Conservation (phyloP, 1,284 basidiomycete genomes). For the Pseudozyma sp. region DNA sequence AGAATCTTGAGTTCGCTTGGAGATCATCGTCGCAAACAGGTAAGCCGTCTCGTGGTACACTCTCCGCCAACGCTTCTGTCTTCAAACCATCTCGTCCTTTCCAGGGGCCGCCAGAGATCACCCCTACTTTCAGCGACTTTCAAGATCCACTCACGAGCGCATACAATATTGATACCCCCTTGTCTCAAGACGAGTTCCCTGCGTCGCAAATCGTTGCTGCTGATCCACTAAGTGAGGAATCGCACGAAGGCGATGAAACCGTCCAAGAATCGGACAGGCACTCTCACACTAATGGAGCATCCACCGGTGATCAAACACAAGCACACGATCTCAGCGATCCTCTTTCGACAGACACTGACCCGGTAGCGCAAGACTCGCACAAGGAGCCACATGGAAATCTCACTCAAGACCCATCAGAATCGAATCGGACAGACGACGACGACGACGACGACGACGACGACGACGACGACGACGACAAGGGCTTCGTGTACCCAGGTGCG, state of each 20-base stretch:
- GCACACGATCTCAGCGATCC: no score
- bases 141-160: constrained; percentile 30
- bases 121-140: constrained; percentile 16
- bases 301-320: background rate
- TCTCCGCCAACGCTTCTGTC: constrained; percentile 34
- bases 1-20: constrained; percentile 32
- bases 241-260: constrained; percentile 1
- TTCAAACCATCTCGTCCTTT: constrained; percentile 19
- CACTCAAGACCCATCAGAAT: background rate
- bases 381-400: background rate
- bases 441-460: constrained; percentile 16
- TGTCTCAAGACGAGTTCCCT: background rate
- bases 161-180: constrained; percentile 11
- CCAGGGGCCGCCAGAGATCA: constrained; percentile 6
- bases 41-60: constrained; percentile 8
- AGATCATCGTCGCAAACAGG: constrained; percentile 16
- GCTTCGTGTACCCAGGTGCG: constrained; percentile 35
- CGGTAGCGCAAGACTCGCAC: background rate
- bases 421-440: background rate
- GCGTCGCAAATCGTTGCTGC: no score
- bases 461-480: constrained; percentile 24
- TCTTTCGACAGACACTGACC: no score
- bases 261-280: background rate
- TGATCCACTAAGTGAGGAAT: background rate
- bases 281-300: background rate